Percentiles rank a stretch among this genome's conserved stretches.
phyloP scores from a whole-genome alignment of 108 stramenopile genomes.

The Cyclotella cryptica region DNA sequence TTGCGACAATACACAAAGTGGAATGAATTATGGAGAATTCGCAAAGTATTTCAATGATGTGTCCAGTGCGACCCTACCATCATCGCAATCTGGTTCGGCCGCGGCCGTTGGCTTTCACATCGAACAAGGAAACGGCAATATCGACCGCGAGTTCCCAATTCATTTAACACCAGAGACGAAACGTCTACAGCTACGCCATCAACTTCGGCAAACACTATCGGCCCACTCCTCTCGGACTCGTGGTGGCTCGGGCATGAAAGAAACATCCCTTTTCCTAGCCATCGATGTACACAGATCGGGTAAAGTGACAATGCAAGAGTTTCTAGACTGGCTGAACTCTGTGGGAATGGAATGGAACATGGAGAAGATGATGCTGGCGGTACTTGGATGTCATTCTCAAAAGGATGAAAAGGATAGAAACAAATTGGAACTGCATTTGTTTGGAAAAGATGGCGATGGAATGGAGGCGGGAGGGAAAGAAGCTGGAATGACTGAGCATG shows the following conservation, averaged over 20 bases:
- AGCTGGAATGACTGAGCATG: slow-evolving; percentile 46
- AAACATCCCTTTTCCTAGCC: slow-evolving; percentile 44
- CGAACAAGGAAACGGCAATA: background rate
- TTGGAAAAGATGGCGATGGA: slow-evolving; percentile 13
- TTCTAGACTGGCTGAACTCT: slow-evolving; percentile 39
- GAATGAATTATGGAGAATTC: slow-evolving; percentile 41
- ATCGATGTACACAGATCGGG: slow-evolving; percentile 49
- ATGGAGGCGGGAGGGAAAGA: slow-evolving; percentile 1
- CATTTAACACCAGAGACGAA: slow-evolving; percentile 11
- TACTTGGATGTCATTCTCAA: slow-evolving; percentile 19
- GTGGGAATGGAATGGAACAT: slow-evolving; percentile 43
- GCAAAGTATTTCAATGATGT: slow-evolving; percentile 41
- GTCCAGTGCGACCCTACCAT: slow-evolving; percentile 17
- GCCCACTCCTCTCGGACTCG: slow-evolving; percentile 38
- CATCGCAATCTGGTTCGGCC: slow-evolving; percentile 30
- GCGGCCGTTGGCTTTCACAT: slow-evolving; percentile 40
- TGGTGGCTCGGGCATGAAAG: slow-evolving; percentile 46
- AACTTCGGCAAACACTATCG: slow-evolving; percentile 29
- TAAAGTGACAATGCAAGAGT: slow-evolving; percentile 44
- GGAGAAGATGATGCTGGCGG: slow-evolving; percentile 28
- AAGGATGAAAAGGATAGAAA: slow-evolving; percentile 8
- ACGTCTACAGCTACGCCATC: slow-evolving; percentile 24
- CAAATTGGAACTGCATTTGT: slow-evolving; percentile 20
- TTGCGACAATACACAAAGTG: slow-evolving; percentile 4
- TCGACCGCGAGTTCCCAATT: slow-evolving; percentile 31